phyloP scores from a whole-genome alignment of 768 basidiomycete species.

The Suillus tomentosus region DNA sequence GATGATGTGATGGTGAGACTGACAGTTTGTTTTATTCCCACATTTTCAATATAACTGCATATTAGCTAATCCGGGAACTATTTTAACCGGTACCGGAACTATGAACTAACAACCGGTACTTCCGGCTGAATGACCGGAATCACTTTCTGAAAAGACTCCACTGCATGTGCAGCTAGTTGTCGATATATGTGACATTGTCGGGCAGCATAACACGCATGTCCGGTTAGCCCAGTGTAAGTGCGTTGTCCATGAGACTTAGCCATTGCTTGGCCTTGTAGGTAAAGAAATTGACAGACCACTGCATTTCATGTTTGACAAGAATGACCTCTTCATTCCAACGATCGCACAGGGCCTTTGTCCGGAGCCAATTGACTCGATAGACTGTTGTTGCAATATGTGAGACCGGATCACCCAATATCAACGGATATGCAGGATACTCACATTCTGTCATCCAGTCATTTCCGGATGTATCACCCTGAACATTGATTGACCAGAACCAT shows the following conservation, averaged over 20 bases:
- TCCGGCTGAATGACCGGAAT: too few species aligned
- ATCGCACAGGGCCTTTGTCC: slow-evolving; percentile 6
- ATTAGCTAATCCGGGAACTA: not conserved
- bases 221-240: not conserved
- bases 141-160: too few species aligned
- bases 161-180: too few species aligned
- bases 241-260: not conserved
- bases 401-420: not conserved
- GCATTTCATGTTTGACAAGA: not conserved
- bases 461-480: not conserved
- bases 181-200: too few species aligned
- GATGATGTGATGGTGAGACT: too few species aligned
- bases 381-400: slow-evolving; percentile 3
- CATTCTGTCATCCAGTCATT: slow-evolving; percentile 17
- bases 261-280: not conserved
- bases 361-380: slow-evolving; percentile 15
- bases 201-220: too few species aligned
- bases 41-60: not conserved
- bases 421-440: not conserved
- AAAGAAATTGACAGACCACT: not conserved
- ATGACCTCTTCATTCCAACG: slow-evolving; percentile 12
- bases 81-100: not conserved
- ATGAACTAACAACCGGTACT: too few species aligned
- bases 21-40: too few species aligned
- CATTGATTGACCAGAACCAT: slow-evolving; percentile 16